Evolutionary conservation across 139 green algal genomes (phyloP).

Genomic region (Chlamydomonas incerta): DNA sequence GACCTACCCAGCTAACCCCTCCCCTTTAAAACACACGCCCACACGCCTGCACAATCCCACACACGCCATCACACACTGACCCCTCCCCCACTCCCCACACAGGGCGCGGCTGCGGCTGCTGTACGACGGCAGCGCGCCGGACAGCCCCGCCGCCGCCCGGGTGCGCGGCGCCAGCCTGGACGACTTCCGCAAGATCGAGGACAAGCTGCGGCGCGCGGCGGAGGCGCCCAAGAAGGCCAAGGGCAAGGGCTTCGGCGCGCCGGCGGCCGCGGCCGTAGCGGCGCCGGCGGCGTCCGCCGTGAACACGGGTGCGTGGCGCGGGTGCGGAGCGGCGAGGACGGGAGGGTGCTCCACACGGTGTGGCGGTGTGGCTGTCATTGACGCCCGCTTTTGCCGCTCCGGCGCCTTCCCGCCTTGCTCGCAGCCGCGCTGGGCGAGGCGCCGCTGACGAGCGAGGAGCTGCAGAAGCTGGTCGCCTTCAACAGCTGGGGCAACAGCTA

Average conservation of each 20-base stretch:
- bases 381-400: no score
- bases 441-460: neutral
- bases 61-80: no score
- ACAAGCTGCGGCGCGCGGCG: constrained; percentile 7
- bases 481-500: constrained; percentile 39
- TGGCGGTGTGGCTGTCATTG: neutral
- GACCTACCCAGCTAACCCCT: no score
- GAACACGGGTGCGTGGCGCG: neutral
- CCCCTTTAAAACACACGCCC: no score
- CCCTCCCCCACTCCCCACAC: no score
- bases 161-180: neutral
- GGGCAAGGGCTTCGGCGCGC: constrained; percentile 29
- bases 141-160: neutral
- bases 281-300: neutral
- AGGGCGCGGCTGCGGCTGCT: constrained; percentile 33
- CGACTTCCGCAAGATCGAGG: constrained; percentile 18
- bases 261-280: neutral
- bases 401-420: no score
- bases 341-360: no score
- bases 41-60: no score
- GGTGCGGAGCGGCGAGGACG: no score
- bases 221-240: constrained; percentile 23
- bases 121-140: neutral
- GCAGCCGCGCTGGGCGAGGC: constrained; percentile 9
- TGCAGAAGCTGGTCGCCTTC: neutral